These are phyloP conservation scores for Escallonia rubra DNA, from an alignment of 129 eudicot genomes.

Conservation along the genomic window DNA sequence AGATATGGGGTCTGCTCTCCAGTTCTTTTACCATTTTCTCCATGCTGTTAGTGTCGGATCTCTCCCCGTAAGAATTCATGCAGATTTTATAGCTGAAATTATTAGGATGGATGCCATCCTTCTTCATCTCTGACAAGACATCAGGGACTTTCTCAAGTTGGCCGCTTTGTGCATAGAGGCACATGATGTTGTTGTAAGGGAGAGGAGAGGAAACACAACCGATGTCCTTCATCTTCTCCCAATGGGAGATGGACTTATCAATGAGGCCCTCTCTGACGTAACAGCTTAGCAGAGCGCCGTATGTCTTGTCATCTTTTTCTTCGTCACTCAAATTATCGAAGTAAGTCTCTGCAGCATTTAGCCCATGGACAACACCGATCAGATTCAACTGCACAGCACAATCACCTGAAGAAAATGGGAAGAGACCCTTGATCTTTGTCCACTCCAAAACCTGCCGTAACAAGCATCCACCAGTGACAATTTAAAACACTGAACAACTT, in stretches of 20 bases:
- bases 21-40: constrained; percentile 36
- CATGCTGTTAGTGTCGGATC: constrained; percentile 28
- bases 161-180: constrained; percentile 27
- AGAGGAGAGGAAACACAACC: constrained; percentile 35
- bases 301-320: constrained; percentile 28
- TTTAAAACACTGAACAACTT: not conserved
- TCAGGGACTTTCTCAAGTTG: constrained; percentile 30
- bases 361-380: constrained; percentile 34
- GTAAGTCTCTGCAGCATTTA: constrained; percentile 41
- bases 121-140: constrained; percentile 29
- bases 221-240: constrained; percentile 30
- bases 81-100: constrained; percentile 40
- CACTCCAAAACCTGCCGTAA: constrained; percentile 35
- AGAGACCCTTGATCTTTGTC: constrained; percentile 21
- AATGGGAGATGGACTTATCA: constrained; percentile 30
- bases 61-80: constrained; percentile 27
- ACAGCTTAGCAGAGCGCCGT: constrained; percentile 40
- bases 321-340: constrained; percentile 23
- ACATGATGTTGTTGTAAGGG: constrained; percentile 40
- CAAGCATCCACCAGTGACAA: not conserved
- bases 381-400: constrained; percentile 38
- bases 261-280: constrained; percentile 37
- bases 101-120: constrained; percentile 29
- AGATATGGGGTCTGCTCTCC: constrained; percentile 22
- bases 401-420: constrained; percentile 14